These are phyloP conservation scores for Beauveria rudraprayagi DNA, from an alignment of 2,329 filamentous ascomycete species.

Conservation along the genomic window DNA sequence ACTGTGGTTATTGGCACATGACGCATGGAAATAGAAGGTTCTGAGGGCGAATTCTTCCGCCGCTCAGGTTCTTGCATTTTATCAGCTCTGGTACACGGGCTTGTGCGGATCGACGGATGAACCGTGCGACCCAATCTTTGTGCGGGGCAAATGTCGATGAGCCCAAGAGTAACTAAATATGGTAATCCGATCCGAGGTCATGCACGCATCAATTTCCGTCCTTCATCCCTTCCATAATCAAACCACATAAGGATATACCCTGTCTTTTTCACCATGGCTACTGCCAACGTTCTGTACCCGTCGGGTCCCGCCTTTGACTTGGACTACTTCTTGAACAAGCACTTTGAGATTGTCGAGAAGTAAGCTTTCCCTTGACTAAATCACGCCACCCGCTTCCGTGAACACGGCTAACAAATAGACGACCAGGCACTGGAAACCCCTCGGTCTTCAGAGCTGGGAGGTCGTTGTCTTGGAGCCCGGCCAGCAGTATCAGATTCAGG, in stretches of 20 bases:
- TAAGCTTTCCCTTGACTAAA: not conserved
- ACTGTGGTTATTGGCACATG: too few relatives aligned
- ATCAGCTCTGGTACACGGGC: not conserved
- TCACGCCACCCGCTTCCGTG: not conserved
- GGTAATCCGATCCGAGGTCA: not conserved
- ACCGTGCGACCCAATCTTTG: not conserved
- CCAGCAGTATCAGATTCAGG: conserved; percentile 13
- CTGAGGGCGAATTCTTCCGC: not conserved
- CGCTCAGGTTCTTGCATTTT: not conserved
- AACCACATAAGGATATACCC: not conserved
- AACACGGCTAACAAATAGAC: not conserved
- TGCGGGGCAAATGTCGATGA: not conserved
- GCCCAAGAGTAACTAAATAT: not conserved
- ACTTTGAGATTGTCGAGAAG: conserved; percentile 36
- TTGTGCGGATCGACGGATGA: not conserved
- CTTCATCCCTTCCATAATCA: not conserved
- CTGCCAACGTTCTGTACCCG: conserved; percentile 32
- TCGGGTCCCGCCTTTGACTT: conserved; percentile 36
- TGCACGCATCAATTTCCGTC: not conserved
- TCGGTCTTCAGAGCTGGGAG: conserved; percentile 18
- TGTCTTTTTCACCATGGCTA: not conserved
- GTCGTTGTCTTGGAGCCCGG: not conserved
- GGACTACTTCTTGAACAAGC: conserved; percentile 38
- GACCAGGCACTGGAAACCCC: conserved; percentile 7
- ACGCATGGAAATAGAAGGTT: not conserved